Evolutionary conservation across 2,329 filamentous ascomycete species (phyloP), one percentile per base, ranked within the genome.

Genomic region (Gyromitra esculenta): DNA sequence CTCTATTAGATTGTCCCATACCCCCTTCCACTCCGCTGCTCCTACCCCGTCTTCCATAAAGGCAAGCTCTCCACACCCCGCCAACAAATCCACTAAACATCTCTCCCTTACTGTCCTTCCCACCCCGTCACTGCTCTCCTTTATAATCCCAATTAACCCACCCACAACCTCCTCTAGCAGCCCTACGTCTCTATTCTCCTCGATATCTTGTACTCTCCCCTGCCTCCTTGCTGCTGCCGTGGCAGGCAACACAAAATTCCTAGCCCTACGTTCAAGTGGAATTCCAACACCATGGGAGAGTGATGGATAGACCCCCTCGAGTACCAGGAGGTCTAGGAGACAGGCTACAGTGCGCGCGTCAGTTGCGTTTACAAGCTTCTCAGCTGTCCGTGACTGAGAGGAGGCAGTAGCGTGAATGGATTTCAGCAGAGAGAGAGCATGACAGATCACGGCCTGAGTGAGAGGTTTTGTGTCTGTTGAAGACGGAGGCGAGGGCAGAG

Each of bases 281-380:
- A 79, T 73, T 1, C 78, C 79, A 3, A 81, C 78, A 13, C 80
- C 79, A 2, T 64, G 45, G 1, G 80, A 80, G 11, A 79, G 54
- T 5, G 78, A 79, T 5, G 80, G 79, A 45, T 81, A 81, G 63
- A 81, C 78, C 15, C 80, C 80, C 63, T 81, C 80, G 5, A 81
- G 72, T 1, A 80, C 70, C 15, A 81, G 62, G 21, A 81, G 71
- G 56, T 81, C 80, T 4, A 81, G 75, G 15, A 81, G 78, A 31
- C 77, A 76, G 45, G 71, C 76, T 6, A 81, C 73, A 35, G 75
- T 80, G 18, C 80, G 77, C 21, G 77, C 76, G 15, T 81, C 78
- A 5, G 69, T 70, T 11, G 78, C 60, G 18, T 65, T 78, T n/a
- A 77, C 66, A 6, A 77, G 68, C 18, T 31, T 57, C 7, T 65